Evolutionary conservation across 176 grass and related monocot genomes (phyloP), one percentile per base, ranked within the genome.

Genomic region (Aegilops longissima): DNA sequence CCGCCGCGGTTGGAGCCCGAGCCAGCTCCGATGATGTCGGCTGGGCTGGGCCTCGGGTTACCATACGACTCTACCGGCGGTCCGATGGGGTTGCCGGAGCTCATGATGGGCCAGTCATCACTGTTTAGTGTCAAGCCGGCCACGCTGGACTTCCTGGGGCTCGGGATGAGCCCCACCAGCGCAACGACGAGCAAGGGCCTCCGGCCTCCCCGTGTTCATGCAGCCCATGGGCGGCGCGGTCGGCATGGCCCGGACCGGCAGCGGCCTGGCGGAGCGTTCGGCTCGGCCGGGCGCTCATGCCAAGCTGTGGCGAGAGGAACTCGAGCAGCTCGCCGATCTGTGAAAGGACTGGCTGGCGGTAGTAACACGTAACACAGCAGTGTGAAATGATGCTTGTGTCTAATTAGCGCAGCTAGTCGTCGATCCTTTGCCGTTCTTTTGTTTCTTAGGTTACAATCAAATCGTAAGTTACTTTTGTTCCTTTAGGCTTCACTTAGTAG

Each of bases 91-190:
- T 54, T 94, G 52, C 92, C 92, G 58, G 90, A 94, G 54, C 14
- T 99, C 14, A 96, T 98, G 85, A 98, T 94, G 97, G 90, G 92
- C 1, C 88, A 82, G n/a, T 87, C 97, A 1, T 69, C 90, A 0
- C 73, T 99, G 77, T 96, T 94, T 71, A 83, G 76, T 2, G 80
- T 80, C 9, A 99, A 99, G 76, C 97, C 97, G 4, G 94, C 97
- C 0, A 99, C 97, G 0, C 78, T 99, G 52, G 97, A 99, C 39
- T 96, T 99, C 71, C 80, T 96, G 47, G 97, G 94, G 0, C 89
- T 99, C 3, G 94, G 92, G 7, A 94, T 99, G 92, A 93, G 92
- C 65, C 90, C 82, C 3, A 81, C 88, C 4, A 90, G 86, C 1
- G 89, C 87, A 6, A 39, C 89, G 1, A 76, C 81, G 3, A 89